Conservation (phyloP, 768 basidiomycete genomes). For the Leucosporidium creatinivorum region DNA sequence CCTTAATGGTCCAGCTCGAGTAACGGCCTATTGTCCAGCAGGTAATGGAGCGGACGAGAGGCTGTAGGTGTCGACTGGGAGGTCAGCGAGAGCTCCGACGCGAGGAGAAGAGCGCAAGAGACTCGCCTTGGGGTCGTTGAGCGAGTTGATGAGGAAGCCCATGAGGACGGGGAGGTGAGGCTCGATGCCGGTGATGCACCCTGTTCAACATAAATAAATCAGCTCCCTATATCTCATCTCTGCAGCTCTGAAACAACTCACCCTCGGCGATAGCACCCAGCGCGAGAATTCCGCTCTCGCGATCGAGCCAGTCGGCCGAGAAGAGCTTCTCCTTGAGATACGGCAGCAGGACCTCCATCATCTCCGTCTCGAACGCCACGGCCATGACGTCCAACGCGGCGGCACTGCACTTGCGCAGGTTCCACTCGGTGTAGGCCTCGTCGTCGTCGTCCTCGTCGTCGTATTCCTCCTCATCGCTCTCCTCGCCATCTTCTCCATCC, state of each 20-base stretch:
- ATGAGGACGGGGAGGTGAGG: slow-evolving; percentile 89
- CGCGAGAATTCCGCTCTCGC: slow-evolving; percentile 92
- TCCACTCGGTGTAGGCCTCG: slow-evolving; percentile 97
- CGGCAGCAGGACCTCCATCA: slow-evolving; percentile 78
- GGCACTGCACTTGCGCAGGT: slow-evolving; percentile 93
- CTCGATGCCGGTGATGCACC: slow-evolving; percentile 92
- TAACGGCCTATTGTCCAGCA: slow-evolving; percentile 99
- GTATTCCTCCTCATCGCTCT: slow-evolving; percentile 78
- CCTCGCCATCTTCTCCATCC: slow-evolving; percentile 62
- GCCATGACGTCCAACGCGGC: slow-evolving; percentile 95
- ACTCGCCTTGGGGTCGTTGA: slow-evolving; percentile 82
- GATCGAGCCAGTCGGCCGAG: slow-evolving; percentile 83
- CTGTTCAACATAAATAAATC: slow-evolving; percentile 44
- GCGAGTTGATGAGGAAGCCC: slow-evolving; percentile 81
- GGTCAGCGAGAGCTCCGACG: background rate
- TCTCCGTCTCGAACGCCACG: slow-evolving; percentile 80
- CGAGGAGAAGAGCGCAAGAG: background rate
- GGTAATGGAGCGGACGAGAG: slow-evolving; percentile 93
- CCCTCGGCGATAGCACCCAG: slow-evolving; percentile 98
- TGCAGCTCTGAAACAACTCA: slow-evolving; percentile 41
- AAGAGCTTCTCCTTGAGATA: slow-evolving; percentile 89
- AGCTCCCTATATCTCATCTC: background rate
- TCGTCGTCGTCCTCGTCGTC: slow-evolving; percentile 91
- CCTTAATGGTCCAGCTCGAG: slow-evolving; percentile 78
- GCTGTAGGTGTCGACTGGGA: slow-evolving; percentile 47